Base-by-base conservation (phyloP, 1,284 basidiomycete genomes). In the Ganoderma resinaceum region DNA sequence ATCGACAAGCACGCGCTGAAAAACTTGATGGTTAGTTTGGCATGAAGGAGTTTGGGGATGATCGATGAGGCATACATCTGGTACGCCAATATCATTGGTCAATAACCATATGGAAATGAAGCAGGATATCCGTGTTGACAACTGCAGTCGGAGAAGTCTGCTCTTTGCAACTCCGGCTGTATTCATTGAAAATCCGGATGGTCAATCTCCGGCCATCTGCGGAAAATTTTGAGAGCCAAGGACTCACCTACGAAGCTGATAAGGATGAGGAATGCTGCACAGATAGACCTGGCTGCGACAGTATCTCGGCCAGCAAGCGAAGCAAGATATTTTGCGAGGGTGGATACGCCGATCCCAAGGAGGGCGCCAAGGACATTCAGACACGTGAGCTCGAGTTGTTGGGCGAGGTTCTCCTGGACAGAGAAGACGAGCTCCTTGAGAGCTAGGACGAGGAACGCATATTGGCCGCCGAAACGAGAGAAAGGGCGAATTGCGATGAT, bases 341-440 rank as follows among this genome's bases (percentile, higher is more conserved):
- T 80, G 11, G 84, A 86, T 11, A 85, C 55, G 0, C 80, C 82
- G 59, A 86, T 81, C 8, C 81, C 84, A 20, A 79, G 57, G 0
- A 86, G 66, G 7, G 83, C 85, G 9, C 86, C 85, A 4, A 79
- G 75, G 29, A 84, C 78, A 68, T 86, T 84, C 35, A 86, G 78
- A 20, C 84, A 73, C 6, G 83, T 83, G 1, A 79, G 78, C 73
- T 86, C 86, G 3, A 86, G 73, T 73, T 87, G 85, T 72, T 86
- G 84, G 0, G 85, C 81, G 16, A 86, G 79, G 71, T 79, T 83
- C 59, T 83, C 81, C 69, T 87, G 84, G 0, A 83, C 81, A 11
- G 82, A 81, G 73, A 87, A 86, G 46, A 85, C 81, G 8, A 86
- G 80, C 67, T 86, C 85, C 69, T 86, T 86, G 35, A 86, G 70